phyloP scores from a whole-genome alignment of 106 monocot genomes.

The Apostasia ramifera region DNA sequence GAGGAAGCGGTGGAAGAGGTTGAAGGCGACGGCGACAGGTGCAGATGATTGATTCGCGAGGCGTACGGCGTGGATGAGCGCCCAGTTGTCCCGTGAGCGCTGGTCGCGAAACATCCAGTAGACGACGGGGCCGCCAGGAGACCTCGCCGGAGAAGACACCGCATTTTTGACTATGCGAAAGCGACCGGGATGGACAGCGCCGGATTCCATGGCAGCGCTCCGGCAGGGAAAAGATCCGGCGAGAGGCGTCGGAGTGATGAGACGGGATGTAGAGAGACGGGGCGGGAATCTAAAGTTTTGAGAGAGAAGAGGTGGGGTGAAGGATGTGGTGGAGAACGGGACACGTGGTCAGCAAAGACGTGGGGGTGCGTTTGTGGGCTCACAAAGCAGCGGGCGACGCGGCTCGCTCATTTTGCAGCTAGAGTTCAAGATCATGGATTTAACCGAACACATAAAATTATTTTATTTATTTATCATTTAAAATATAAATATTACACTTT shows the following conservation, averaged over 20 bases:
- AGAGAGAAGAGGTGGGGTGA: too few species aligned
- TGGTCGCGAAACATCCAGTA: conserved; percentile 93
- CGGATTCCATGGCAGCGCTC: not conserved
- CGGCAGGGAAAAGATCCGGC: not conserved
- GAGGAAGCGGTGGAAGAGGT: conserved; percentile 77
- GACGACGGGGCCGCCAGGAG: conserved; percentile 32
- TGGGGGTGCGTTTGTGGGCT: too few species aligned
- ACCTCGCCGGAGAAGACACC: not conserved
- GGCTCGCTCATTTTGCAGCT: too few species aligned
- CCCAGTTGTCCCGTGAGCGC: conserved; percentile 56
- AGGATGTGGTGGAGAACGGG: too few species aligned
- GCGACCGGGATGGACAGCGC: conserved; percentile 28
- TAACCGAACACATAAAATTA: too few species aligned
- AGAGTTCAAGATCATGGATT: too few species aligned
- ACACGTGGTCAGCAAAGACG: too few species aligned
- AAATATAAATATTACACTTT: too few species aligned
- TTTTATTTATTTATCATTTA: too few species aligned
- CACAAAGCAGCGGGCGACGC: too few species aligned
- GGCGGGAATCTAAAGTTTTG: too few species aligned
- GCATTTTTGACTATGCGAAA: conserved; percentile 34
- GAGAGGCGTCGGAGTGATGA: not conserved
- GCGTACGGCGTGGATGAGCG: conserved; percentile 60
- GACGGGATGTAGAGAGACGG: too few species aligned
- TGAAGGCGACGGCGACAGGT: conserved; percentile 61
- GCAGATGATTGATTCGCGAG: conserved; percentile 38